Evolutionary conservation across 225 moss, liverwort and hornwort species (phyloP).

Genomic region (Climacium dendroides): DNA sequence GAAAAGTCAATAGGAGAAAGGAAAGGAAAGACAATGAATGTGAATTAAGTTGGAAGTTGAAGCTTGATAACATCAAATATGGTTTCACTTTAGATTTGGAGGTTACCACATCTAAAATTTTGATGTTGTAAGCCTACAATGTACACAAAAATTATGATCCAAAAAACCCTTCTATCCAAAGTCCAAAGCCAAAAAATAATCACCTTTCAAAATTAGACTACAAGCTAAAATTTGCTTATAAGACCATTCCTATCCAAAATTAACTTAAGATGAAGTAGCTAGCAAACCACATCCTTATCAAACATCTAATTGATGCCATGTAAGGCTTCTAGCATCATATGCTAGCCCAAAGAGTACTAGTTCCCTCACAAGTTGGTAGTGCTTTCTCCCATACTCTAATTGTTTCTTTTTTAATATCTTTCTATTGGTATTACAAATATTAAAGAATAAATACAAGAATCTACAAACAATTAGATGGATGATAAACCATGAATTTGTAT

Average conservation of each 20-base stretch:
- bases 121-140: background rate
- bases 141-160: rapidly evolving
- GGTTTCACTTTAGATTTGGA: no score
- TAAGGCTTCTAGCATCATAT: rapidly evolving
- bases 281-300: rapidly evolving
- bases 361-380: background rate
- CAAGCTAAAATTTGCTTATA: rapidly evolving
- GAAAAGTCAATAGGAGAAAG: background rate
- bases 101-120: background rate
- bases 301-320: background rate
- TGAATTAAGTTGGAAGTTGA: background rate
- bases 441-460: background rate
- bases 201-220: rapidly evolving
- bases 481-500: background rate
- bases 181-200: background rate
- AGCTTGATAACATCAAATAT: background rate
- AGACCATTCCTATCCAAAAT: background rate
- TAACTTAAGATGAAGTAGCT: background rate
- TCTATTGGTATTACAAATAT: background rate
- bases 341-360: rapidly evolving
- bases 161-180: rapidly evolving
- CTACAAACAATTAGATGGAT: background rate
- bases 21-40: background rate
- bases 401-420: background rate
- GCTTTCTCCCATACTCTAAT: no score